These are phyloP conservation scores for Aspergillus ochraceoroseus DNA, from an alignment of 2,329 filamentous ascomycete species.

Conservation along the genomic window DNA sequence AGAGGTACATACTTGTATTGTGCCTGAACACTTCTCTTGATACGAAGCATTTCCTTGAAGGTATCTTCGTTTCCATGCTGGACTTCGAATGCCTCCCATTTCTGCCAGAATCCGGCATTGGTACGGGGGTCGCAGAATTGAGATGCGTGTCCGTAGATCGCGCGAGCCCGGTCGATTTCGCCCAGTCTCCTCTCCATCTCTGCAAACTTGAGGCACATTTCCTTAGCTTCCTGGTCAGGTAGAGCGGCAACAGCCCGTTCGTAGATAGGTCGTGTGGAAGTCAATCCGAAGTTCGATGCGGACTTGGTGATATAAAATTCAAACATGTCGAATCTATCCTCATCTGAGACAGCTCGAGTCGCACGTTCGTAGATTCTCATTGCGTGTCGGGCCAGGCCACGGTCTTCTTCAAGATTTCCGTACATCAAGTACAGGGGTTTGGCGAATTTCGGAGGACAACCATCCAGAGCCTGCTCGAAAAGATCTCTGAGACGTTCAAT, in stretches of 20 bases:
- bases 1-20: constrained; percentile 71
- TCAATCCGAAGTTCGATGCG: constrained; percentile 93
- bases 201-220: constrained; percentile 98
- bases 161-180: constrained; percentile 89
- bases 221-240: constrained; percentile 85
- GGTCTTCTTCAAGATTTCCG: constrained; percentile 91
- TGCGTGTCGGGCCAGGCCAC: constrained; percentile 87
- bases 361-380: constrained; percentile 99
- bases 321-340: constrained; percentile 95
- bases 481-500: constrained; percentile 91
- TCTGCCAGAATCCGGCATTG: constrained; percentile 84
- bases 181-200: constrained; percentile 90
- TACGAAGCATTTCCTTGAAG: constrained; percentile 97
- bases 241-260: constrained; percentile 92
- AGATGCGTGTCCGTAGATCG: constrained; percentile 92
- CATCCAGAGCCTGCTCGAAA: constrained; percentile 95
- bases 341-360: constrained; percentile 87
- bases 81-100: constrained; percentile 96
- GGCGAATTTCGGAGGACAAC: constrained; percentile 90
- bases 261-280: constrained; percentile 91
- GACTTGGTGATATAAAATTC: constrained; percentile 99
- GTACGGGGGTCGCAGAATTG: constrained; percentile 96
- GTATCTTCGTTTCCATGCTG: constrained; percentile 98
- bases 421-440: constrained; percentile 98
- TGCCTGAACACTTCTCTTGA: constrained; percentile 94